These are phyloP conservation scores for Cryphonectria nitschkei DNA, from an alignment of 2,329 filamentous ascomycete genomes.

Conservation along the genomic window DNA sequence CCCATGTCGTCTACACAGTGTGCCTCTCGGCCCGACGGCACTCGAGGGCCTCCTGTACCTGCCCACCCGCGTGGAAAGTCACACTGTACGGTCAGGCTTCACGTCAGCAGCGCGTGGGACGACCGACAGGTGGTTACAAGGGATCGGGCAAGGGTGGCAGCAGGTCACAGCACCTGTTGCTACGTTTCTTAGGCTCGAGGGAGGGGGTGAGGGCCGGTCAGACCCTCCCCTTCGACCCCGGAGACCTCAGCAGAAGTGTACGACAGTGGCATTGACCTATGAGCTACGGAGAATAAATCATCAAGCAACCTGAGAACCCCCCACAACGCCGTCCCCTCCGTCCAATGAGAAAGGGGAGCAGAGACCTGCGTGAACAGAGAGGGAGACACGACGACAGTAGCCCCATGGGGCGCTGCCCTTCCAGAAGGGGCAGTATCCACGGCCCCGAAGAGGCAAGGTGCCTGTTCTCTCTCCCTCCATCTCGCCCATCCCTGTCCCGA, in stretches of 20 bases:
- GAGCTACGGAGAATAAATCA: slow-evolving; percentile 15
- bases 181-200: background rate
- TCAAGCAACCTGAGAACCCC: slow-evolving; percentile 17
- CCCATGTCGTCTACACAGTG: slow-evolving; percentile 20
- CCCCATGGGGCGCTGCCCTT: slow-evolving; percentile 32
- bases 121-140: slow-evolving; percentile 21
- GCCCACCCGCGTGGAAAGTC: background rate
- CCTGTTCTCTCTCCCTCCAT: slow-evolving; percentile 23
- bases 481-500: slow-evolving; percentile 21
- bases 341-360: slow-evolving; percentile 25
- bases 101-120: slow-evolving; percentile 25
- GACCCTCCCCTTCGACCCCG: slow-evolving; percentile 5
- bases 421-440: slow-evolving; percentile 43
- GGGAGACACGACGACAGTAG: slow-evolving; percentile 10
- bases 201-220: background rate
- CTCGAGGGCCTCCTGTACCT: background rate
- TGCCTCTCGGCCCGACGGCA: background rate
- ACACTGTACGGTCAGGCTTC: slow-evolving; percentile 23
- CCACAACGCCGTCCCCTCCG: slow-evolving; percentile 21
- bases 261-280: slow-evolving; percentile 24
- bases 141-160: slow-evolving; percentile 5
- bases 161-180: slow-evolving; percentile 17
- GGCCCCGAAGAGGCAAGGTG: slow-evolving; percentile 42
- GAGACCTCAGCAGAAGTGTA: slow-evolving; percentile 9
- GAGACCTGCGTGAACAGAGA: background rate